phyloP scores from a whole-genome alignment of 306 rosid genomes.

The Medicago ruthenica region DNA sequence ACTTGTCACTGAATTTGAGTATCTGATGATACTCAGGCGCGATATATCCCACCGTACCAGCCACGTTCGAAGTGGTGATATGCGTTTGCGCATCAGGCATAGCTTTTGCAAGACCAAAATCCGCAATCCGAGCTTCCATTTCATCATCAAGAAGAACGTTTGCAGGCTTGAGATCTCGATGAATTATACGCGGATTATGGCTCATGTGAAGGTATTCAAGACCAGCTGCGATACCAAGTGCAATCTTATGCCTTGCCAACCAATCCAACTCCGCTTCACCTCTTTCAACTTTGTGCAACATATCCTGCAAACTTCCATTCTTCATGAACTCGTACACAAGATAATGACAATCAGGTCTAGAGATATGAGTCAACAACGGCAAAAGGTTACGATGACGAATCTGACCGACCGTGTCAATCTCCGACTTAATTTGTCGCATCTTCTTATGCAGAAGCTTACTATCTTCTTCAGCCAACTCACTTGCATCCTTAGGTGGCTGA shows the following conservation, averaged over 20 bases:
- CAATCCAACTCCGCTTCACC: slow-evolving; percentile 68
- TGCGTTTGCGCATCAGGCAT: slow-evolving; percentile 82
- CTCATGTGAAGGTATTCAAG: slow-evolving; percentile 84
- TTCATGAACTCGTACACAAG: slow-evolving; percentile 93
- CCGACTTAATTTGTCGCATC: slow-evolving; percentile 84
- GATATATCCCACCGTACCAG: slow-evolving; percentile 86
- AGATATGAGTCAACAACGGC: slow-evolving; percentile 78
- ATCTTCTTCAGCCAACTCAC: slow-evolving; percentile 69
- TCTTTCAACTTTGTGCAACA: slow-evolving; percentile 38
- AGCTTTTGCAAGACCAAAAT: slow-evolving; percentile 92
- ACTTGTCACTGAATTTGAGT: slow-evolving; percentile 85
- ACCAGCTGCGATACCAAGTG: slow-evolving; percentile 78
- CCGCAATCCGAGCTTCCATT: slow-evolving; percentile 91
- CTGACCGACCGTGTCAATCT: slow-evolving; percentile 84
- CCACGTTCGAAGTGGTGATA: slow-evolving; percentile 69
- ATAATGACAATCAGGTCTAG: slow-evolving; percentile 80
- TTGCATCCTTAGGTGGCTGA: slow-evolving; percentile 73
- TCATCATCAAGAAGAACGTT: slow-evolving; percentile 84
- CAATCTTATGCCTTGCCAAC: slow-evolving; percentile 67
- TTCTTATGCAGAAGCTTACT: slow-evolving; percentile 69
- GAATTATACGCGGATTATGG: slow-evolving; percentile 79
- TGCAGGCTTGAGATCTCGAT: slow-evolving; percentile 84
- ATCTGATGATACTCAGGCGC: slow-evolving; percentile 95
- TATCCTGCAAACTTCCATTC: slow-evolving; percentile 84
- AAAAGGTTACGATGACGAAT: slow-evolving; percentile 87